phyloP scores from a whole-genome alignment of 139 green algal genomes.

The Limnomonas spitsbergensis region DNA sequence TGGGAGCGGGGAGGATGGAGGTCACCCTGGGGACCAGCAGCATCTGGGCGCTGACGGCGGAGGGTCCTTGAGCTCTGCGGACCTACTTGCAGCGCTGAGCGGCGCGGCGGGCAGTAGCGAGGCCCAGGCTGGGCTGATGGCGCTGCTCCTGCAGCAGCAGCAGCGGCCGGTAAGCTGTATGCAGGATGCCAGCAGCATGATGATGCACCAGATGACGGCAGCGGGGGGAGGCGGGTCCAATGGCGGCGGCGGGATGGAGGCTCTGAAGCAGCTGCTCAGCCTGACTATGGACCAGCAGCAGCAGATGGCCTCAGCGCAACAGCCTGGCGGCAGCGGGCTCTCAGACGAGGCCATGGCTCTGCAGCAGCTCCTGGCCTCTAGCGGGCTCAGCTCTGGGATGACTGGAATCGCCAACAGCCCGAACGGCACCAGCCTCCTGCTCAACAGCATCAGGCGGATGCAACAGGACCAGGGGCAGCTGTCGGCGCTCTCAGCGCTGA shows the following conservation, averaged over 20 bases:
- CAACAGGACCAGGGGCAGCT: neutral
- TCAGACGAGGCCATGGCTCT: neutral
- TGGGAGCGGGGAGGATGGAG: neutral
- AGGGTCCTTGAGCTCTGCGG: neutral
- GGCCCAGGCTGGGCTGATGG: neutral
- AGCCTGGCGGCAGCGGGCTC: neutral
- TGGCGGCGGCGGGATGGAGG: neutral
- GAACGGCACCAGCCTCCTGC: neutral
- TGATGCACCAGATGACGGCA: slow-evolving; percentile 4
- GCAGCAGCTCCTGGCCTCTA: neutral
- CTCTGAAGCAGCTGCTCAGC: neutral
- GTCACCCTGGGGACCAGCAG: neutral
- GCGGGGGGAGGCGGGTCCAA: neutral
- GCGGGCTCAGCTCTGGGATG: neutral
- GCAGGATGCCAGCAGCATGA: neutral
- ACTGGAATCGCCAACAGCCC: neutral
- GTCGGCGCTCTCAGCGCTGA: neutral
- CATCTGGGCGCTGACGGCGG: neutral
- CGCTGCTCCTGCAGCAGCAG: neutral
- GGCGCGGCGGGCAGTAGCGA: neutral
- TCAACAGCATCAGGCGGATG: neutral
- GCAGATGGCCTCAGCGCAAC: neutral
- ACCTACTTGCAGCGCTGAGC: neutral
- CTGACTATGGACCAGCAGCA: slow-evolving; percentile 4
- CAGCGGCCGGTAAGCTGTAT: too few species aligned